Conservation (phyloP, 345 rosid genomes). For the Brassica napus region DNA sequence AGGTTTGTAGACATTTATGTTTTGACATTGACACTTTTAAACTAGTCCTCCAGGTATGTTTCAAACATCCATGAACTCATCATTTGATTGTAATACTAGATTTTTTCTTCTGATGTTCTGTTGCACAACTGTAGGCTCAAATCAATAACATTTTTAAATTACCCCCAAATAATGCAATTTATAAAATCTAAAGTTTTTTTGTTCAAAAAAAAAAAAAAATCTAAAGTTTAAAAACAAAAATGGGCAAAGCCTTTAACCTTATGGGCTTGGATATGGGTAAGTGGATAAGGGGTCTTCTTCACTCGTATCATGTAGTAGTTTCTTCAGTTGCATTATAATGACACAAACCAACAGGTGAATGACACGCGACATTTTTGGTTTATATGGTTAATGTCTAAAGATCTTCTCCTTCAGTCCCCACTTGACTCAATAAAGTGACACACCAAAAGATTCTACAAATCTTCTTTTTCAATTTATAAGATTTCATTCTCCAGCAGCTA, state of each 20-base stretch:
- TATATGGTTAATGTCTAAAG: conserved; percentile 4
- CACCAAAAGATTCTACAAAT: conserved; percentile 30
- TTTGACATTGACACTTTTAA: conserved; percentile 59
- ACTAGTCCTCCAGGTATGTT: conserved; percentile 61
- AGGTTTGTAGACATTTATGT: too few relatives aligned
- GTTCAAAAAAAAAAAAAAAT: background rate
- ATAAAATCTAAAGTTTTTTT: background rate
- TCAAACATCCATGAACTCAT: background rate
- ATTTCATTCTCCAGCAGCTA: conserved; percentile 36
- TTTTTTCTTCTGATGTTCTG: background rate
- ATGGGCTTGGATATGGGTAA: conserved; percentile 1
- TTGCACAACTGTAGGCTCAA: too few relatives aligned
- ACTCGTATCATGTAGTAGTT: background rate
- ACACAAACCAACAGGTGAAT: background rate
- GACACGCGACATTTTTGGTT: conserved; percentile 19
- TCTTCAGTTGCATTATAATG: background rate
- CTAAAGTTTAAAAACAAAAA: background rate
- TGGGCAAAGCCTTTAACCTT: background rate
- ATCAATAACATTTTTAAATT: background rate
- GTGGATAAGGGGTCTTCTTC: background rate
- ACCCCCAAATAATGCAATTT: background rate
- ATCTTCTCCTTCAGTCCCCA: conserved; percentile 22
- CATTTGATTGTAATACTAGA: background rate
- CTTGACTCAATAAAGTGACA: conserved; percentile 23
- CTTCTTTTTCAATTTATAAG: conserved; percentile 31